Base-by-base conservation (phyloP, 1,284 basidiomycete genomes). In the Microbotryum scabiosae region DNA sequence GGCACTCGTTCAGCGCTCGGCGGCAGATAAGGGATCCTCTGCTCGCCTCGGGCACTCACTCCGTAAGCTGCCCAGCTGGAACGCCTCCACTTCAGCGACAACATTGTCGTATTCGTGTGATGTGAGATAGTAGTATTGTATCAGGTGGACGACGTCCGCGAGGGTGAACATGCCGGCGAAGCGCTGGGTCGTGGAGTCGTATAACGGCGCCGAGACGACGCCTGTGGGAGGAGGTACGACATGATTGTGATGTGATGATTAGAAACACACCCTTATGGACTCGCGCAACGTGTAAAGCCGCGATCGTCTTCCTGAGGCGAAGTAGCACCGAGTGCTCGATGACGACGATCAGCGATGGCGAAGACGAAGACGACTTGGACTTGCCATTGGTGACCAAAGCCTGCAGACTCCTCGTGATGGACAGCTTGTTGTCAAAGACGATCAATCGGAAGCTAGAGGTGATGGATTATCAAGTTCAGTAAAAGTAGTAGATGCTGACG, bases 121-220 rank as follows among this genome's bases (percentile, higher is more conserved):
- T 5, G 77, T 80, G 59, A 86, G 83, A 74, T 94, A 94, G 76
- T 96, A 97, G 77, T 91, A 94, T 73, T 97, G 92, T 65, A 97
- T 97, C 64, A 97, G 83, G 74, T 96, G 92, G 64, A 96, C 94
- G 73, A 96, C 90, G 74, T 96, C 92, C 62, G 90, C 83, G 16
- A 96, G 89, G 9, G 92, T 97, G 71, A 96, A 86, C 91, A 97
- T 96, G 64, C 92, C 91, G 4, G 89, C 89, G 71, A 97, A 97
- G 56, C 81, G 83, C 2, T 89, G 91, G 64, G 82, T 84, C 63
- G 90, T 86, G 73, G 90, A 92, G 78, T 94, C 92, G 89, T 94
- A 99, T n/a, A 98, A 79, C 4, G 96, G 94, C 4, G 96, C 96
- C 5, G 94, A 97, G 6, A 98, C 94, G 60, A 98, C 92, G 65